Percentiles rank a stretch among this genome's conserved stretches.
Conservation (phyloP, 2,329 filamentous ascomycete species). For the Xylariaceae sp. region DNA sequence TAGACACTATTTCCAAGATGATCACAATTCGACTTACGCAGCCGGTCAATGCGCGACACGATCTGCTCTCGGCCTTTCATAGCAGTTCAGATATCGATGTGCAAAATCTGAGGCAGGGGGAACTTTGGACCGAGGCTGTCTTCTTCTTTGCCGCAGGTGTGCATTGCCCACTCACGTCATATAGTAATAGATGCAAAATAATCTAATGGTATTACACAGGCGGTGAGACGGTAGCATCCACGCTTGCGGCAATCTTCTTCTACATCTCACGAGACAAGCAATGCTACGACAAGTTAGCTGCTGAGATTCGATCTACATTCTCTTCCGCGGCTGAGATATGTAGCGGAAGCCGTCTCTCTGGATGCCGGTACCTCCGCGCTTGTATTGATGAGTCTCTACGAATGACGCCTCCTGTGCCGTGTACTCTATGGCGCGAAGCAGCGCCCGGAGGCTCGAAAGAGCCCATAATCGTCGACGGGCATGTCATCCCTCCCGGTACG, state of each 20-base stretch:
- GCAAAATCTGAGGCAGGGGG: not conserved
- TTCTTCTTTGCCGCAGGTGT: conserved; percentile 3
- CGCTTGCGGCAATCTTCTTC: not conserved
- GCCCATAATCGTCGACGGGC: conserved; percentile 7
- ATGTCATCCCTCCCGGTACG: conserved; percentile 1
- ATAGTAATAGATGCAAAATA: not conserved
- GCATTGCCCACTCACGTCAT: not conserved
- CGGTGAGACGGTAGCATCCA: not conserved
- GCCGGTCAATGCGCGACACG: not conserved
- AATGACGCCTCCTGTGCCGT: conserved; percentile 3
- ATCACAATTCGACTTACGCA: not conserved
- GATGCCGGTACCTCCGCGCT: conserved; percentile 8
- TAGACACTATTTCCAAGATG: not conserved
- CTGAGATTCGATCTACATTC: conserved; percentile 1
- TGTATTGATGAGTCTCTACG: conserved; percentile 9
- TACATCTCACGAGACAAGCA: not conserved
- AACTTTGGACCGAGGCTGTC: conserved; percentile 5
- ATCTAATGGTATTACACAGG: not conserved
- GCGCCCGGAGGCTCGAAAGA: not conserved
- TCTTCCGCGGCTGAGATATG: not conserved
- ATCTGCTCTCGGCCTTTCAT: conserved; percentile 2
- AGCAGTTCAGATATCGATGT: not conserved
- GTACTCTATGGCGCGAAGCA: conserved; percentile 7
- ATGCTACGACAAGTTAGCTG: not conserved
- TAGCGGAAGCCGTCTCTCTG: not conserved